phyloP scores from a whole-genome alignment of 176 grass and related monocot genomes.

The Phragmites australis region DNA sequence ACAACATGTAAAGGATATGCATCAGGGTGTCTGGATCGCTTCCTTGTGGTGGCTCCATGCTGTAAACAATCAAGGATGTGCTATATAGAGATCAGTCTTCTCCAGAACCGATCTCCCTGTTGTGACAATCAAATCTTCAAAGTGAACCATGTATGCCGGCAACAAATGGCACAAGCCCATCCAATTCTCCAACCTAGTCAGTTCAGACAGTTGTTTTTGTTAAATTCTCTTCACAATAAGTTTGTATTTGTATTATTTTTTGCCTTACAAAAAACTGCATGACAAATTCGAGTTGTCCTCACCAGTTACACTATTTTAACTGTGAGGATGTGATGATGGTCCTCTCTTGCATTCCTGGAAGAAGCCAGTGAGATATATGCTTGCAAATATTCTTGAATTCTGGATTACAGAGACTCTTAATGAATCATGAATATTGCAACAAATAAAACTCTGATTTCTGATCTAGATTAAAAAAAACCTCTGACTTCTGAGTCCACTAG shows the following conservation, averaged over 20 bases:
- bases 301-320: constrained; percentile 79
- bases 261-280: not conserved
- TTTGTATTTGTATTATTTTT: not conserved
- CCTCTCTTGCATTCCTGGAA: constrained; percentile 56
- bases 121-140: no score
- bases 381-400: constrained; percentile 19
- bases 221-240: not conserved
- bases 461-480: no score
- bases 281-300: not conserved
- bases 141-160: no score
- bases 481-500: no score
- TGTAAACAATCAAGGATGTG: no score
- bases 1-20: not conserved
- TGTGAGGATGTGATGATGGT: constrained; percentile 52
- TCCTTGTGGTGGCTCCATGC: no score
- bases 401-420: no score
- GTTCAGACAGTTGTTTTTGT: not conserved
- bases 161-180: constrained; percentile 65
- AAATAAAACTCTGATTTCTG: no score
- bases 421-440: no score
- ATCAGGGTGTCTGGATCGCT: no score
- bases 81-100: no score
- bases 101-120: no score
- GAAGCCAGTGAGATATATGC: constrained; percentile 65
- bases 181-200: constrained; percentile 86